A percentile compares a stretch with the other conserved stretches of the same genome.
Evolutionary conservation across 1,284 basidiomycete genomes (phyloP).

Genomic region (Thecaphora thlaspeos): DNA sequence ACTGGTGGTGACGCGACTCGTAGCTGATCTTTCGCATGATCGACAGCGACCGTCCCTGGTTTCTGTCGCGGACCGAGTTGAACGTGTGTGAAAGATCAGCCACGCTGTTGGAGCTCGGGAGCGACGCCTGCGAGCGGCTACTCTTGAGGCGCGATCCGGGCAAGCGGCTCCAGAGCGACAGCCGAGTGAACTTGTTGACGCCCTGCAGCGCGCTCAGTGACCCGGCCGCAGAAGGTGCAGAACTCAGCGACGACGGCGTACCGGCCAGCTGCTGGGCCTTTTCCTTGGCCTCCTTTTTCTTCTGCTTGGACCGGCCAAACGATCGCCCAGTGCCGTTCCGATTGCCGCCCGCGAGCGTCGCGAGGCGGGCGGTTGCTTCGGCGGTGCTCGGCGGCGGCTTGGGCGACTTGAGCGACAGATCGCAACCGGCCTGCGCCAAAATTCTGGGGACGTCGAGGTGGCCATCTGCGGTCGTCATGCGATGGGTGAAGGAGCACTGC

Average conservation of each 20-base stretch:
- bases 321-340: constrained; percentile 22
- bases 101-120: constrained; percentile 14
- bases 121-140: constrained; percentile 30
- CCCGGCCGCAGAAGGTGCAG: too few species aligned
- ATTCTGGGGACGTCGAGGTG: constrained; percentile 49
- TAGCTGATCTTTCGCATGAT: constrained; percentile 29
- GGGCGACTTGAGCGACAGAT: constrained; percentile 41
- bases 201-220: too few species aligned
- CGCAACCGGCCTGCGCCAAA: constrained; percentile 46
- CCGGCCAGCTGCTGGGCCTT: too few species aligned
- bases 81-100: constrained; percentile 17
- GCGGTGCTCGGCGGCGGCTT: constrained; percentile 16
- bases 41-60: constrained; percentile 19
- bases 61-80: constrained; percentile 8
- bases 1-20: constrained; percentile 12
- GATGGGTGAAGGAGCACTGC: constrained; percentile 30
- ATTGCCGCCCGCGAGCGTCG: constrained; percentile 33
- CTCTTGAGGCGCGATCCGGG: constrained; percentile 9
- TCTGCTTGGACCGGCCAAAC: constrained; percentile 12
- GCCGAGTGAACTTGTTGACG: constrained; percentile 3
- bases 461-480: constrained; percentile 45
- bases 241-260: too few species aligned
- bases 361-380: constrained; percentile 23
- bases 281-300: too few species aligned
- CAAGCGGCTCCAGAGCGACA: constrained; percentile 27